phyloP scores from a whole-genome alignment of 148 eudicot genomes.

The Rhododendron henanense region DNA sequence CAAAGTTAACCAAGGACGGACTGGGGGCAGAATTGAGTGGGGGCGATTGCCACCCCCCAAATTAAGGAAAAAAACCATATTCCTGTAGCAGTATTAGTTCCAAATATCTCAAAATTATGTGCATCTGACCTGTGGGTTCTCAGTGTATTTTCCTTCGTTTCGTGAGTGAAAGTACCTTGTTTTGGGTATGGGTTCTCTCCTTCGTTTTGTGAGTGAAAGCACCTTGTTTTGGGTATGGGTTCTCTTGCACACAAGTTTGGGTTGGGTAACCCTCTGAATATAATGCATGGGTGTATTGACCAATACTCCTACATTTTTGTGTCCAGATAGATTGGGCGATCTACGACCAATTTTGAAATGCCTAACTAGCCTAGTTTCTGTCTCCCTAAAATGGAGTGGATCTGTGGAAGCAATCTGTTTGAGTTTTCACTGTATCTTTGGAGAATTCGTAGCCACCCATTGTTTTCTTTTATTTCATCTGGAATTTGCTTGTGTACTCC shows the following conservation, averaged over 20 bases:
- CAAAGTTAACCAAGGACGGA: neutral
- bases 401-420: neutral
- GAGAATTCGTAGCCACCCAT: neutral
- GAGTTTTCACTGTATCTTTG: neutral
- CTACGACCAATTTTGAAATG: neutral
- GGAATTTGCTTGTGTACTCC: conserved; percentile 20
- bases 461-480: neutral
- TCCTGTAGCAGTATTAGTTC: neutral
- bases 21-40: neutral
- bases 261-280: neutral
- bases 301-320: neutral
- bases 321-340: neutral
- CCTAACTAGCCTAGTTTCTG: neutral
- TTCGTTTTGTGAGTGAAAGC: neutral
- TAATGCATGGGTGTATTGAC: neutral
- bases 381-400: neutral
- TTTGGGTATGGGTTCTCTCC: neutral
- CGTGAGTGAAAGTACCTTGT: neutral
- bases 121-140: neutral
- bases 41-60: neutral
- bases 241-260: neutral
- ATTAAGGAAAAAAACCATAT: neutral
- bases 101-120: too few relatives aligned
- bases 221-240: neutral
- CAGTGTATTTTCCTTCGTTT: neutral